Base-by-base conservation (phyloP, 2,329 filamentous ascomycete genomes). In the Paraphoma chrysanthemicola region DNA sequence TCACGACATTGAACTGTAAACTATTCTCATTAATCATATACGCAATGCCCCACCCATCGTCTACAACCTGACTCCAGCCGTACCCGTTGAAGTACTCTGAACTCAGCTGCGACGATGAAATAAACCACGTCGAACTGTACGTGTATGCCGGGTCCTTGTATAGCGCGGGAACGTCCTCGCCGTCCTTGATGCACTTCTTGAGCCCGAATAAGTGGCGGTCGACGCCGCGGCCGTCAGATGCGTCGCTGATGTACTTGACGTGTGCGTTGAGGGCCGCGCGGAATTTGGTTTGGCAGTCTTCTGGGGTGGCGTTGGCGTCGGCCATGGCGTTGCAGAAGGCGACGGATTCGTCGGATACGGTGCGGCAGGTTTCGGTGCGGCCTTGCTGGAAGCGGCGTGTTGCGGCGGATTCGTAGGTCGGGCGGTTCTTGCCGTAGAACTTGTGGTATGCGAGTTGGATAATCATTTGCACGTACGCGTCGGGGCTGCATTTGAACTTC, bases 11-110 rank as follows among this genome's bases (percentile, higher is more conserved):
- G 83, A 99, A 98, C 86, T 98, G 95, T 63, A 99, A 85, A 78
- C 92, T 96, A 79, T 97, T 96, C 84, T 98, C 94, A 76, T 99
- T 99, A 78, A 99, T 98, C 95, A 99, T 99, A 78, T 99, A 99
- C 39, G 95, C 95, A 74, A 99, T 96, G 42, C 95, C 95, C 80
- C 95, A 99, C 30, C 95, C 95, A 58, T 90, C 91, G 72, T 98
- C 93, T 53, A 98, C 90, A 50, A 99, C 95, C 82, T 99, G 94
- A 74, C 91, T 95, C 95, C 95, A 99, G 44, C 95, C 95, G 79
- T 99, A 99, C 23, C 96, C 95, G 77, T 99, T 99, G 81, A 98
- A 99, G 83, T 91, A 97, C 82, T 99, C 96, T 33, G 90, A 93
- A 79, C 90, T 95, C 76, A 99, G 82, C 82, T 99, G 96, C 59